A percentile compares a stretch with the other conserved stretches of the same genome.
Evolutionary conservation across 495 filamentous ascomycete genomes (phyloP).

Genomic region (Xylaria longipes): DNA sequence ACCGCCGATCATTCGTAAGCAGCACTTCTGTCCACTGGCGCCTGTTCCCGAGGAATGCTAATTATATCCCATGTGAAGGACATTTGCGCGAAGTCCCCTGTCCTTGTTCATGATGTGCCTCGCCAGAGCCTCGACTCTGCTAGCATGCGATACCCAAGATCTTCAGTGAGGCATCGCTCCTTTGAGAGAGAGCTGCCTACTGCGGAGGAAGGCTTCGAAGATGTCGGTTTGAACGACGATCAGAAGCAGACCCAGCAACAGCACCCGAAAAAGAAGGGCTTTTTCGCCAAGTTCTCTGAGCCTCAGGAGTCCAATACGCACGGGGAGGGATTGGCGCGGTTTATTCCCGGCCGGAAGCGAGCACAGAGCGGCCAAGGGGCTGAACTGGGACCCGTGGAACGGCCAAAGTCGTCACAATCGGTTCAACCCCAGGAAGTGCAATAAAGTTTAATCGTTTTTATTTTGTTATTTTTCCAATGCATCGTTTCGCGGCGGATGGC

Average conservation of each 20-base stretch:
- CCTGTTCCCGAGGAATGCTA: constrained; percentile 17
- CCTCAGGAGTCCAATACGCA: constrained; percentile 44
- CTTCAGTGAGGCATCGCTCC: constrained; percentile 56
- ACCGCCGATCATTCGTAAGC: constrained; percentile 92
- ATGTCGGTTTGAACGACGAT: constrained; percentile 86
- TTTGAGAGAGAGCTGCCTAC: constrained; percentile 63
- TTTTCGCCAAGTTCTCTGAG: constrained; percentile 88
- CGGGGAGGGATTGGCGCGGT: constrained; percentile 59
- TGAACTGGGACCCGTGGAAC: constrained; percentile 67
- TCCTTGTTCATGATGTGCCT: constrained; percentile 65
- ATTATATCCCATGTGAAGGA: constrained; percentile 63
- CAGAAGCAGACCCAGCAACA: constrained; percentile 54
- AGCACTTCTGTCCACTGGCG: constrained; percentile 16
- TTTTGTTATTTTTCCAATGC: constrained; percentile 31
- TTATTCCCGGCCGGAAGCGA: constrained; percentile 75
- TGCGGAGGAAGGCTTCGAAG: constrained; percentile 84
- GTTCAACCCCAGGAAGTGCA: constrained; percentile 46
- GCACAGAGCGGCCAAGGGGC: constrained; percentile 75
- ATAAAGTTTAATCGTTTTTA: constrained; percentile 22
- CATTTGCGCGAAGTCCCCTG: constrained; percentile 87
- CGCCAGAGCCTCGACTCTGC: constrained; percentile 82
- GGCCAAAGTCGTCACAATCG: constrained; percentile 39
- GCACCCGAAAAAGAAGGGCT: constrained; percentile 73
- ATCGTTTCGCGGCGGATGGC: constrained; percentile 36
- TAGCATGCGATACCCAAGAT: constrained; percentile 63